Percentiles rank a stretch among this genome's conserved stretches.
These are phyloP conservation scores for Triticum urartu DNA, from an alignment of 176 grass and related monocot species.

Conservation along the genomic window DNA sequence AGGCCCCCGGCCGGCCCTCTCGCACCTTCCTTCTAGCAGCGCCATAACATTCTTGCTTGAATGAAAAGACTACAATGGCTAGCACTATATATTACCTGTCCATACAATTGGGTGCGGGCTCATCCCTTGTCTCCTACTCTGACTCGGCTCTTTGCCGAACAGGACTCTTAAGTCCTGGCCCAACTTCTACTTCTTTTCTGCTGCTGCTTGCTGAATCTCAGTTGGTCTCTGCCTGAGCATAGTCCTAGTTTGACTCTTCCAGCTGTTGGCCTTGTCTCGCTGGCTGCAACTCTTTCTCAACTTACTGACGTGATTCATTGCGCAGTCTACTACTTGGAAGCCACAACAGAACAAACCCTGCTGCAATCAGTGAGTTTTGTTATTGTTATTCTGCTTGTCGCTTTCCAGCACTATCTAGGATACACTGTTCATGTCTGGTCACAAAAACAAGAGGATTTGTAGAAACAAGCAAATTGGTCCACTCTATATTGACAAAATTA, in stretches of 20 bases:
- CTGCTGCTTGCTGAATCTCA: background rate
- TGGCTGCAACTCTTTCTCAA: background rate
- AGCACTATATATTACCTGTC: background rate
- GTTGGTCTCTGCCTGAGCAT: background rate
- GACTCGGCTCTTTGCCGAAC: background rate
- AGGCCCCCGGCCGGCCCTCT: too few relatives aligned
- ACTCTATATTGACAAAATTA: background rate
- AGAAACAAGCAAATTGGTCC: background rate
- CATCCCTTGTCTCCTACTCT: too few relatives aligned
- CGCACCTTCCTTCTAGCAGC: too few relatives aligned
- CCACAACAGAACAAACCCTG: background rate
- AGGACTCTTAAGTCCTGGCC: background rate
- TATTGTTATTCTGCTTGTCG: background rate
- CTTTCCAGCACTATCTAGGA: background rate
- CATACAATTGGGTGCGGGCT: background rate
- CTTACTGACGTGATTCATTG: background rate
- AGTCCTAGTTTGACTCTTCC: background rate
- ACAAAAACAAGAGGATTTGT: background rate
- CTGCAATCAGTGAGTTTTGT: background rate
- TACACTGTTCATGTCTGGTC: background rate
- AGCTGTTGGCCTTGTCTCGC: background rate
- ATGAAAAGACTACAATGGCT: background rate
- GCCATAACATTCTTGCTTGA: background rate
- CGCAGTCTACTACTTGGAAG: background rate
- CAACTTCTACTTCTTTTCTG: background rate